Base-by-base conservation (phyloP, 2,329 filamentous ascomycete species). In the Stachybotrys echinatus region DNA sequence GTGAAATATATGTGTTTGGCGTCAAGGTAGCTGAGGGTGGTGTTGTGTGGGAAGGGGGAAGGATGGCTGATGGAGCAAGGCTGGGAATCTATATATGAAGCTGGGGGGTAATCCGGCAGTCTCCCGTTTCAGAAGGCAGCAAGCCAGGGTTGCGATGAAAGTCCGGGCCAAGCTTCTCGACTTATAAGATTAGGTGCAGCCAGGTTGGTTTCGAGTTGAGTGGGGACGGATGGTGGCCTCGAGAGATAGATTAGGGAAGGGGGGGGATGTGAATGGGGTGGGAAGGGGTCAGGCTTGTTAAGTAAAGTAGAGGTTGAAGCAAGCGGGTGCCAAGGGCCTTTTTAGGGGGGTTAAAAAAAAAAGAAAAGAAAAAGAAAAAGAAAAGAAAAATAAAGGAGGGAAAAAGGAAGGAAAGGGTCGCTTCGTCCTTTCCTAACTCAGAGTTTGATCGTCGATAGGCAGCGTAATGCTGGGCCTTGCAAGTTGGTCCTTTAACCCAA, bases 1-100 rank as follows among this genome's bases (percentile, higher is more conserved):
- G 54, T 45, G 51, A 50, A 14, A 34, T 34, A 34, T 8, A 10
- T 34, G 27, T 34, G 27, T 34, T 31, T 31, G n/a, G n/a, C n/a
- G n/a, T n/a, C n/a, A n/a, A n/a, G n/a, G n/a, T n/a, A n/a, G n/a
- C n/a, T n/a, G n/a, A n/a, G n/a, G n/a, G n/a, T n/a, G n/a, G n/a
- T n/a, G n/a, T n/a, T n/a, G 5, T 34, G 27, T 34, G 10, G 27
- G 14, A 34, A 34, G 27, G 27, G 27, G 5, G 27, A 34, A 34
- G 3, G 27, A 3, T 34, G 27, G 27, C 27, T 34, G 5, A n/a
- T 14, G 10, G 27, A 34, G 27, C 27, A 34, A 34, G 27, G 27
- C 27, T 34, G 27, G 27, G 27, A 14, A 10, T 34, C 27, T 34
- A 34, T 34, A 34, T 34, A 34, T 34, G 27, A 34, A 34, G 27